Evolutionary conservation across 805 yeast species (phyloP), one percentile per base, ranked within the genome.

Genomic region (Tetrapisispora taiwanensis): DNA sequence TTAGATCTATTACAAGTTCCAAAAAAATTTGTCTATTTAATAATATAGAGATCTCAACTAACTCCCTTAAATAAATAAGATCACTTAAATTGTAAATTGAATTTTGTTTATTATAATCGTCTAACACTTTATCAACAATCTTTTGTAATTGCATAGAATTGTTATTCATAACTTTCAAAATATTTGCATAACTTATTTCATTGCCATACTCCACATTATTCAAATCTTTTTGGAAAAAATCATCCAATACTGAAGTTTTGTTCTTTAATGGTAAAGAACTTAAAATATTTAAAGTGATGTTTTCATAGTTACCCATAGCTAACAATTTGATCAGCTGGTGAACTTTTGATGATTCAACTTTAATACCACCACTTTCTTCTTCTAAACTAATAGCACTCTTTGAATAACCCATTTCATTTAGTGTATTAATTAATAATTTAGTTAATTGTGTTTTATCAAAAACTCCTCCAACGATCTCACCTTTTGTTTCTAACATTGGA

Each of bases 351-450:
- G 75, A 63, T 48, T 74, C 77, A 7, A 67, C 57, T 43, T 62
- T 59, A 24, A 66, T 46, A 6, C 63, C 65, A 8, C 69, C 68
- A 46, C 68, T 63, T 52, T 74, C 77, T 5, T 55, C 46, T 46
- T 70, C 71, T 34, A 77, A 57, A 3, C 50, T 43, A 3, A 56
- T 47, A 0, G 76, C 71, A 0, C 75, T 55, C 3, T 59, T 50
- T 4, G 53, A 45, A 51, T 71, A 75, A 4, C 79, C 79, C 46
- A 77, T 48, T 46, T 75, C 80, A 31, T 63, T 60, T 41, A 77
- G 55, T 0, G 77, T 60, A 49, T 76, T 79, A 31, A 76, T 69
- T 34, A 77, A 54, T 26, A 77, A 58, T 41, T 76, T 67, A 2
- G 77, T 68, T 18, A 75, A 60, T 52, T 76, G 66, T 7, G 50